Conservation (phyloP, 768 basidiomycete genomes). For the Flagelloscypha sp. region DNA sequence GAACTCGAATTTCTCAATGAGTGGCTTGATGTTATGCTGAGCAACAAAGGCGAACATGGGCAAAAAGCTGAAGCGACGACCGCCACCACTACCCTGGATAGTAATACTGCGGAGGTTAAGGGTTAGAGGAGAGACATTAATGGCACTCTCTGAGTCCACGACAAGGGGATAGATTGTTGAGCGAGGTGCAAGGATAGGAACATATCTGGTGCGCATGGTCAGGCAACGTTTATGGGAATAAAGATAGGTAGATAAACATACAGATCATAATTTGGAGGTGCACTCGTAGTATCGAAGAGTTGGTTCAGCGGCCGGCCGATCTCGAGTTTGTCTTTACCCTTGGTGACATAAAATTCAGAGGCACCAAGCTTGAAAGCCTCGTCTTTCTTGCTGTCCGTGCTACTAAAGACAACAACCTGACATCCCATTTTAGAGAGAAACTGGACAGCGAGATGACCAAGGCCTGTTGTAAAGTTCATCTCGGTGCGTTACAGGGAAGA, state of each 20-base stretch:
- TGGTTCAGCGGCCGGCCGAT: slow-evolving; percentile 19
- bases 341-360: slow-evolving; percentile 25
- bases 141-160: slow-evolving; percentile 12
- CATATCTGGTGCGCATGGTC: no score
- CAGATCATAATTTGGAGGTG: slow-evolving; percentile 22
- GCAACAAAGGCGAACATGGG: slow-evolving; percentile 30
- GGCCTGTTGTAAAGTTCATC: no score
- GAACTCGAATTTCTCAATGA: slow-evolving; percentile 24
- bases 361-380: slow-evolving; percentile 26
- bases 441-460: slow-evolving; percentile 30
- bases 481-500: no score
- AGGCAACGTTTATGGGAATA: no score
- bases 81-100: no score
- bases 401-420: slow-evolving; percentile 26
- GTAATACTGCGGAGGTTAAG: no score
- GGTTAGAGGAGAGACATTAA: no score
- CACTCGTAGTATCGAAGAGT: slow-evolving; percentile 23
- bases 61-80: no score
- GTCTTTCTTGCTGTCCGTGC: slow-evolving; percentile 22
- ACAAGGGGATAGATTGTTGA: slow-evolving; percentile 21
- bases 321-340: slow-evolving; percentile 16
- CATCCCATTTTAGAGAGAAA: slow-evolving; percentile 32
- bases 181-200: slow-evolving; percentile 15
- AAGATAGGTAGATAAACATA: no score
- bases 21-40: slow-evolving; percentile 18